phyloP scores from a whole-genome alignment of 352 stramenopile species.

The Phytopythium kandeliae region DNA sequence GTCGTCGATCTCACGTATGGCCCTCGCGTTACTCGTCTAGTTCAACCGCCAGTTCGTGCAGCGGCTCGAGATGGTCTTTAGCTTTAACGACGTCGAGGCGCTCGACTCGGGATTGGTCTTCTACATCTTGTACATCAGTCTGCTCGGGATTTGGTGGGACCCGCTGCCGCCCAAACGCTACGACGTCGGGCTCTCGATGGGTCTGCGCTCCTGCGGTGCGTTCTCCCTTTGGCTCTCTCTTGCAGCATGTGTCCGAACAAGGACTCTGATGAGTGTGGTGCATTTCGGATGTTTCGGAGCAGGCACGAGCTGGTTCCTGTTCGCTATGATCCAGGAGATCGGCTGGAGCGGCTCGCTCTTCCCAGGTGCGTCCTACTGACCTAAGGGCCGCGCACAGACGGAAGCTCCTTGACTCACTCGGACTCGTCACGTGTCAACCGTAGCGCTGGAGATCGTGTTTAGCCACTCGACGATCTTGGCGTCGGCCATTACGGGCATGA shows the following conservation, averaged over 20 bases:
- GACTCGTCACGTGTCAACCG: neutral
- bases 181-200: constrained; percentile 74
- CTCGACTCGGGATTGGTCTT: constrained; percentile 83
- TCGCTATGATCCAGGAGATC: constrained; percentile 78
- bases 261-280: constrained; percentile 1
- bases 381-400: no score
- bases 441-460: constrained; percentile 84
- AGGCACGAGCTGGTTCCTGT: constrained; percentile 86
- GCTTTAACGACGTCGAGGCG: constrained; percentile 82
- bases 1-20: no score
- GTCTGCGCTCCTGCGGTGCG: constrained; percentile 52
- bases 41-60: constrained; percentile 84
- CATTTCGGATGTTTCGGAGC: constrained; percentile 9
- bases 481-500: constrained; percentile 75
- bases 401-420: no score
- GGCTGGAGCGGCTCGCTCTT: constrained; percentile 86
- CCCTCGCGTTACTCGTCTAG: constrained; percentile 19
- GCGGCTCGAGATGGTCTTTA: constrained; percentile 84
- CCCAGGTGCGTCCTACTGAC: constrained; percentile 35
- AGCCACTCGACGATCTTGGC: constrained; percentile 84
- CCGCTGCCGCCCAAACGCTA: constrained; percentile 74
- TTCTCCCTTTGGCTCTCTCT: neutral
- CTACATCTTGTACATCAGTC: constrained; percentile 83
- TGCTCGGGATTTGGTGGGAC: constrained; percentile 84
- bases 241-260: neutral